Percentiles rank a stretch among this genome's conserved stretches.
Evolutionary conservation across 83 land plant genomes (phyloP).

Genomic region (Isoetes engelmannii): DNA sequence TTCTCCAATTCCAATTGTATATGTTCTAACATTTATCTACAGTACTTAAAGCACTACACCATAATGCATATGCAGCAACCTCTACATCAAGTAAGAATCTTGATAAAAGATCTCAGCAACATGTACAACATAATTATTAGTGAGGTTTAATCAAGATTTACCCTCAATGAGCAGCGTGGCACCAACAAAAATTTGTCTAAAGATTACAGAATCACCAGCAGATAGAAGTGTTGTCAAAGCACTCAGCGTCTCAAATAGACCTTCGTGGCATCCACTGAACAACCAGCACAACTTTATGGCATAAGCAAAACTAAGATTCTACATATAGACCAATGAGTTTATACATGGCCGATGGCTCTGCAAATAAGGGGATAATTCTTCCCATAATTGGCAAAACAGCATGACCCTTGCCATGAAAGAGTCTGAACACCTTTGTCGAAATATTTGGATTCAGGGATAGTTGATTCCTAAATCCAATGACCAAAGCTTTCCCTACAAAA

Average conservation of each 20-base stretch:
- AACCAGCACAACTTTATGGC: neutral
- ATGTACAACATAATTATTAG: too few relatives aligned
- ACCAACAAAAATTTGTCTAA: slow-evolving; percentile 66
- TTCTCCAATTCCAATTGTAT: too few relatives aligned
- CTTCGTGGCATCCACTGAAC: slow-evolving; percentile 53
- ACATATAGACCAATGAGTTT: neutral
- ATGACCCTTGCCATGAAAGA: slow-evolving; percentile 69
- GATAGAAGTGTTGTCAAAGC: slow-evolving; percentile 70
- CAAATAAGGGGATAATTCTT: slow-evolving; percentile 78
- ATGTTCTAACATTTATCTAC: too few relatives aligned
- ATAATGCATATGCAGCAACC: too few relatives aligned
- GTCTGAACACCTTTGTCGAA: too few relatives aligned
- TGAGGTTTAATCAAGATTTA: slow-evolving; percentile 7
- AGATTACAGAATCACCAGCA: slow-evolving; percentile 67
- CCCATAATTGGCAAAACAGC: slow-evolving; percentile 73
- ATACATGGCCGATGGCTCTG: slow-evolving; percentile 68
- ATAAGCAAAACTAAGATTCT: neutral
- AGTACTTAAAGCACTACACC: too few relatives aligned
- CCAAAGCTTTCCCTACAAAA: too few relatives aligned
- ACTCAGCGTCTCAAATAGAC: slow-evolving; percentile 74
- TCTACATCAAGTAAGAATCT: too few relatives aligned
- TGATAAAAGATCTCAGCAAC: too few relatives aligned
- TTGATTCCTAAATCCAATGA: too few relatives aligned
- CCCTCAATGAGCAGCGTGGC: slow-evolving; percentile 64
- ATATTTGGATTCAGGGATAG: too few relatives aligned